These are phyloP conservation scores for Russula virescens DNA, from an alignment of 768 basidiomycete species.

Conservation along the genomic window DNA sequence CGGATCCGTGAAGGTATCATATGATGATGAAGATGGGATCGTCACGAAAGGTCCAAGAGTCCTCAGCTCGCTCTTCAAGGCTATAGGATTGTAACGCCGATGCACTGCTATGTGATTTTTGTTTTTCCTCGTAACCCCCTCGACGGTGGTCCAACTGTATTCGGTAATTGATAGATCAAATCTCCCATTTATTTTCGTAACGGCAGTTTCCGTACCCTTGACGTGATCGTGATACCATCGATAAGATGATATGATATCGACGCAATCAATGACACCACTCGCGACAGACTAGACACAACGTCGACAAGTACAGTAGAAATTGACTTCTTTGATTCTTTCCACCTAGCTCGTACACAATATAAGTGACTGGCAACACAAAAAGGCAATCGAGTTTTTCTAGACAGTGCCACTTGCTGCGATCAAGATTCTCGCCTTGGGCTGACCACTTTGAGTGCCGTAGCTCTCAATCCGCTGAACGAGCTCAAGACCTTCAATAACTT, in stretches of 20 bases:
- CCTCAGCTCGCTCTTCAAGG: constrained; percentile 9
- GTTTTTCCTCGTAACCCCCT: no score
- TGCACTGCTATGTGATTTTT: no score
- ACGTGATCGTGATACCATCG: constrained; percentile 13
- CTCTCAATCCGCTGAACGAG: constrained; percentile 43
- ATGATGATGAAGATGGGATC: constrained; percentile 9
- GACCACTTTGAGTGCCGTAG: constrained; percentile 37
- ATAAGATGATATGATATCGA: constrained; percentile 4
- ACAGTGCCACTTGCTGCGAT: constrained; percentile 54
- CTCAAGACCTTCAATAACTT: constrained; percentile 63
- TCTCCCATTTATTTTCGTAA: no score
- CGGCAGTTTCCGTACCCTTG: not conserved
- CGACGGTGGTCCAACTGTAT: no score
- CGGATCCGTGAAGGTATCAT: constrained; percentile 14
- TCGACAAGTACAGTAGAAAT: constrained; percentile 12
- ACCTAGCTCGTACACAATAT: constrained; percentile 12
- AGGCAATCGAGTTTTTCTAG: constrained; percentile 18
- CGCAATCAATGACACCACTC: not conserved
- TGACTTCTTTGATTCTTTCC: not conserved
- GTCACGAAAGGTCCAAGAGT: not conserved
- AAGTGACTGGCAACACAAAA: not conserved
- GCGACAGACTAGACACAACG: not conserved
- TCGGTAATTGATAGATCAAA: no score
- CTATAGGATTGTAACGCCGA: constrained; percentile 13
- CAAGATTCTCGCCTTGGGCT: constrained; percentile 39